phyloP scores from a whole-genome alignment of 2,329 filamentous ascomycete species.

The Sporothrix globosa region DNA sequence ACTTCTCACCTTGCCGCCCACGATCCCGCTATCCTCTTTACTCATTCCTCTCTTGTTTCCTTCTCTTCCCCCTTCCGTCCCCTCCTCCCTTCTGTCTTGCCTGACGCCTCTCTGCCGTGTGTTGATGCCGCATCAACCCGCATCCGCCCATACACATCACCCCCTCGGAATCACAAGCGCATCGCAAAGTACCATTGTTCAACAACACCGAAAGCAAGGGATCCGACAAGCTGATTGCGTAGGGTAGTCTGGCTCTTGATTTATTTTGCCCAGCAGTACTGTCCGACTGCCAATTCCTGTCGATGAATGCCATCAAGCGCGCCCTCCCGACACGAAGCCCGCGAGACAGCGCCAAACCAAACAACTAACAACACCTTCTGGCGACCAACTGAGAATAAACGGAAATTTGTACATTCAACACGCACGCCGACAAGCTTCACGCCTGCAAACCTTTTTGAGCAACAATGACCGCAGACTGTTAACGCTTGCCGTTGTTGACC shows the following conservation, averaged over 20 bases:
- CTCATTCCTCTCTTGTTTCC: not conserved
- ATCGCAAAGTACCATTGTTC: not conserved
- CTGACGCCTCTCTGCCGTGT: conserved; percentile 1
- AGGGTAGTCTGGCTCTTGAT: not conserved
- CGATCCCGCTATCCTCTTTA: conserved; percentile 14
- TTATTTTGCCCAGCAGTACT: not conserved
- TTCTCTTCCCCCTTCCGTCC: not conserved
- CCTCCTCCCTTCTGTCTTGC: conserved; percentile 16
- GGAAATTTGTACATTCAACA: conserved; percentile 1
- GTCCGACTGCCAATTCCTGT: not conserved
- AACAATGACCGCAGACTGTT: conserved; percentile 21
- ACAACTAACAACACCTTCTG: conserved; percentile 12
- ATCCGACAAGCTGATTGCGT: not conserved
- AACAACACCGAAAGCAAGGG: not conserved
- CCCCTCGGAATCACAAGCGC: conserved; percentile 3
- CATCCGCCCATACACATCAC: conserved; percentile 1
- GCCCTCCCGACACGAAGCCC: not conserved
- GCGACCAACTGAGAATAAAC: not conserved
- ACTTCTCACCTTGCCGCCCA: conserved; percentile 22
- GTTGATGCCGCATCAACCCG: conserved; percentile 23
- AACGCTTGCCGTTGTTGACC: conserved; percentile 22
- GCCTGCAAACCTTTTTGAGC: not conserved
- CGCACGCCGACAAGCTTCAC: not conserved
- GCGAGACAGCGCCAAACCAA: conserved; percentile 1
- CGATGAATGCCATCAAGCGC: conserved; percentile 5